phyloP scores from a whole-genome alignment of 495 filamentous ascomycete species.

The Annulohypoxylon bovei region DNA sequence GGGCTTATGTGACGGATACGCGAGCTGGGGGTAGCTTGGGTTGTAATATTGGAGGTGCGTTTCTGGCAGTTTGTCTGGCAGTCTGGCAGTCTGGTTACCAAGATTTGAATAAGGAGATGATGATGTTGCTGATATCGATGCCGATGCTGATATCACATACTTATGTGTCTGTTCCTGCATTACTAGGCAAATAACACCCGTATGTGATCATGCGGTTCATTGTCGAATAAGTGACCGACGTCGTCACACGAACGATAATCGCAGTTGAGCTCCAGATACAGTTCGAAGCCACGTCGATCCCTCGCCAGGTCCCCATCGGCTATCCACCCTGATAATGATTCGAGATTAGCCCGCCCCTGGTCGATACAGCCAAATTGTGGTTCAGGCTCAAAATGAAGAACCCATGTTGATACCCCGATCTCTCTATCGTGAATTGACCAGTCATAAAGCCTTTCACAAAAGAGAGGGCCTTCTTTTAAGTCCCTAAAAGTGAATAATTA shows the following conservation, averaged over 20 bases:
- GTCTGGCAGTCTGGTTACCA: slow-evolving; percentile 25
- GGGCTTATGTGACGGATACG: slow-evolving; percentile 41
- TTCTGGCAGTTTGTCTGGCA: slow-evolving; percentile 31
- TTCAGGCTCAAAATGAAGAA: slow-evolving; percentile 36
- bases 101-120: slow-evolving; percentile 27
- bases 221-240: slow-evolving; percentile 26
- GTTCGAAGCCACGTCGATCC: slow-evolving; percentile 29
- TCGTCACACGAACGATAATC: slow-evolving; percentile 35
- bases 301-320: slow-evolving; percentile 28
- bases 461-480: slow-evolving; percentile 5
- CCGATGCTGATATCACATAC: background rate
- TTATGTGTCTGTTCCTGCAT: slow-evolving; percentile 33
- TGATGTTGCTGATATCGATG: background rate
- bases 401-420: slow-evolving; percentile 34
- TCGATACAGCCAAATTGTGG: slow-evolving; percentile 33
- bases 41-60: slow-evolving; percentile 34
- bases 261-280: slow-evolving; percentile 16
- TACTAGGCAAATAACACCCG: slow-evolving; percentile 23
- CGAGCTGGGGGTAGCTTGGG: slow-evolving; percentile 30
- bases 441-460: slow-evolving; percentile 39
- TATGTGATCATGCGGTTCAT: slow-evolving; percentile 27
- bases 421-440: slow-evolving; percentile 36
- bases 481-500: slow-evolving; percentile 14
- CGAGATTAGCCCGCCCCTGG: slow-evolving; percentile 39
- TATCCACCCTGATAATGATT: slow-evolving; percentile 42